Evolutionary conservation across 768 basidiomycete genomes (phyloP).

Genomic region (Lepiota venenata): DNA sequence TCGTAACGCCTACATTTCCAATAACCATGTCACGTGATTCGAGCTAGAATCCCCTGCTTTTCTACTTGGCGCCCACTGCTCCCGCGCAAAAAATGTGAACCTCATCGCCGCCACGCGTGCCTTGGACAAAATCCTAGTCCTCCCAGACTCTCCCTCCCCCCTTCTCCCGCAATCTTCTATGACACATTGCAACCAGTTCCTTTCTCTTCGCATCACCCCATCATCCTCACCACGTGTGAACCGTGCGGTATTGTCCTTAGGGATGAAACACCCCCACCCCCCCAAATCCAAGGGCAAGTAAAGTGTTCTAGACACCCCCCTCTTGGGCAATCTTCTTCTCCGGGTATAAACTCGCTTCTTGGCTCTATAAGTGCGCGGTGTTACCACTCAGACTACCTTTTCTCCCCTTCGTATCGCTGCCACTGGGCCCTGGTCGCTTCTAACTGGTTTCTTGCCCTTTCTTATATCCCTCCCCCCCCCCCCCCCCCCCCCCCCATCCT

Average conservation of each 20-base stretch:
- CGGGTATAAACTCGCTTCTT: slow-evolving; percentile 14
- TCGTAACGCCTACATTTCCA: slow-evolving; percentile 3
- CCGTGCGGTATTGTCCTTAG: slow-evolving; percentile 34
- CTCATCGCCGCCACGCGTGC: slow-evolving; percentile 1
- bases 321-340: slow-evolving; percentile 14
- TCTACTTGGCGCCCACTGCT: too few relatives aligned
- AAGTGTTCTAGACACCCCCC: slow-evolving; percentile 2
- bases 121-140: slow-evolving; percentile 15
- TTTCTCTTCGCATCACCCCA: slow-evolving; percentile 29
- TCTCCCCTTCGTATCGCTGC: slow-evolving; percentile 16
- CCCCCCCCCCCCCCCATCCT: slow-evolving; percentile 11
- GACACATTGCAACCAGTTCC: slow-evolving; percentile 25
- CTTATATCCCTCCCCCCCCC: slow-evolving; percentile 13
- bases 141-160: slow-evolving; percentile 17
- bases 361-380: slow-evolving; percentile 12
- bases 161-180: slow-evolving; percentile 22
- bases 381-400: slow-evolving; percentile 15
- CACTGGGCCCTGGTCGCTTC: background rate
- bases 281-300: slow-evolving; percentile 9
- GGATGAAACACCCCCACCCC: slow-evolving; percentile 23
- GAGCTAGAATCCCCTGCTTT: slow-evolving; percentile 25
- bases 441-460: too few relatives aligned
- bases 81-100: background rate
- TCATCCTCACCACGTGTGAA: slow-evolving; percentile 40
- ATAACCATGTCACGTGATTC: slow-evolving; percentile 9